A percentile compares a stretch with the other conserved stretches of the same genome.
These are phyloP conservation scores for Schizophyllum amplum DNA, from an alignment of 1,284 basidiomycete genomes.

Conservation along the genomic window DNA sequence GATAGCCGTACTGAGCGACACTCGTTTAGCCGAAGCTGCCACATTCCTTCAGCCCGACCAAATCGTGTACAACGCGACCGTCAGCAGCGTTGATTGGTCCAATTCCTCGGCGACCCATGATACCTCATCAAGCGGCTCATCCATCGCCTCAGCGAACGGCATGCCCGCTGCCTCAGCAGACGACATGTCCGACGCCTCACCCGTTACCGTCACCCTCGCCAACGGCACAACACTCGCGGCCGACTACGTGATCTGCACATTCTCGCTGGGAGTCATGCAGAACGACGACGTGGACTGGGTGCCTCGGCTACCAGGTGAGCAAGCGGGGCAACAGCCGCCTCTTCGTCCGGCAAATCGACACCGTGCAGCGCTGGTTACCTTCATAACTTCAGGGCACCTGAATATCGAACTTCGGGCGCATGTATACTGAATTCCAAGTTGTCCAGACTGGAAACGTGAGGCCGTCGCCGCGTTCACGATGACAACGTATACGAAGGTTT, in stretches of 20 bases:
- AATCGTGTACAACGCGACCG: conserved; percentile 42
- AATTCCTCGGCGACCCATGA: too few relatives aligned
- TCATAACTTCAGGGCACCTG: too few relatives aligned
- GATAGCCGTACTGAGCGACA: too few relatives aligned
- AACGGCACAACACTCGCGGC: conserved; percentile 37
- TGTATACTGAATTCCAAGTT: neutral
- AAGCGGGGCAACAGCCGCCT: too few relatives aligned
- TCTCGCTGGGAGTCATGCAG: conserved; percentile 58
- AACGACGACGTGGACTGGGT: conserved; percentile 48
- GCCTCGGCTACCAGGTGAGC: conserved; percentile 40
- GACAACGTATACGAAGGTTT: conserved; percentile 69
- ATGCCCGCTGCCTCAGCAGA: conserved; percentile 24
- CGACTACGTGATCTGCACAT: conserved; percentile 54
- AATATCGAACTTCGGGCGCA: too few relatives aligned
- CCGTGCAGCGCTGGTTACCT: too few relatives aligned
- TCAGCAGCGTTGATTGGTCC: conserved; percentile 29
- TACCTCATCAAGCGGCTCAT: too few relatives aligned
- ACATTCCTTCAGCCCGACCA: conserved; percentile 41
- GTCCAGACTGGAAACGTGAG: neutral
- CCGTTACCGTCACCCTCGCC: conserved; percentile 27
- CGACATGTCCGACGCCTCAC: too few relatives aligned
- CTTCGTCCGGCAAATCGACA: too few relatives aligned
- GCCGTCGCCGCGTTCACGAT: neutral
- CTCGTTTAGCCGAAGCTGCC: conserved; percentile 33
- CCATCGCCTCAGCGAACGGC: conserved; percentile 32